Conservation (phyloP, 2,329 filamentous ascomycete species). For the Phyllachora maydis region DNA sequence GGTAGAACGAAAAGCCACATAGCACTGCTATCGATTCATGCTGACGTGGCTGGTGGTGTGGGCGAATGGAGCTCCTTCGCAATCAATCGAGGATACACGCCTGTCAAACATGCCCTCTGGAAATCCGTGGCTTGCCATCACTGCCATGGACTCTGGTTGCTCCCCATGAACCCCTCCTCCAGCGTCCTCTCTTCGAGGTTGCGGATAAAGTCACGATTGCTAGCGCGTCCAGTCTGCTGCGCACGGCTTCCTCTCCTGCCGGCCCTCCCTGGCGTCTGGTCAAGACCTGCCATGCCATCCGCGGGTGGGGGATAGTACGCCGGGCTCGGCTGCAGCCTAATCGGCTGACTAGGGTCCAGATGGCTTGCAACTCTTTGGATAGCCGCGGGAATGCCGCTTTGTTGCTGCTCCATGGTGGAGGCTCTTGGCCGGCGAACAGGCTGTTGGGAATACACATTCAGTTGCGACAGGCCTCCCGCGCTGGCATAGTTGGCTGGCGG, state of each 20-base stretch:
- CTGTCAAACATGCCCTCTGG: no score
- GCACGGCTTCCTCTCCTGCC: constrained; percentile 59
- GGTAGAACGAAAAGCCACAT: no score
- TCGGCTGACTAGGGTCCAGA: constrained; percentile 83
- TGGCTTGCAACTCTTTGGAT: constrained; percentile 93
- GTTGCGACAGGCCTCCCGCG: constrained; percentile 26
- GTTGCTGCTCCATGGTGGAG: constrained; percentile 89
- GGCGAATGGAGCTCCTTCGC: no score
- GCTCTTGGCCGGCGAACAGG: constrained; percentile 65
- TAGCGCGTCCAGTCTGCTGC: constrained; percentile 34
- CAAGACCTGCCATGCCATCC: constrained; percentile 52
- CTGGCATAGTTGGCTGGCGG: constrained; percentile 40
- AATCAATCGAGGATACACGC: no score
- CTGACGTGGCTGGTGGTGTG: no score
- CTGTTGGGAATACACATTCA: constrained; percentile 47
- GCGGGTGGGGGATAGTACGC: constrained; percentile 91
- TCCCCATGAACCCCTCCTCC: constrained; percentile 69
- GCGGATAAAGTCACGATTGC: constrained; percentile 76
- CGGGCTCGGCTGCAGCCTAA: constrained; percentile 82
- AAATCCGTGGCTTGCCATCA: constrained; percentile 23
- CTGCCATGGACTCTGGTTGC: constrained; percentile 38
- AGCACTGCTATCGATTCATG: no score
- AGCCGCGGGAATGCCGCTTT: constrained; percentile 76
- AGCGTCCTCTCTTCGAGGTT: constrained; percentile 86
- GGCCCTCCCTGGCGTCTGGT: constrained; percentile 32